These are phyloP conservation scores for Trifolium fragiferum DNA, from an alignment of 306 rosid species.

Conservation along the genomic window DNA sequence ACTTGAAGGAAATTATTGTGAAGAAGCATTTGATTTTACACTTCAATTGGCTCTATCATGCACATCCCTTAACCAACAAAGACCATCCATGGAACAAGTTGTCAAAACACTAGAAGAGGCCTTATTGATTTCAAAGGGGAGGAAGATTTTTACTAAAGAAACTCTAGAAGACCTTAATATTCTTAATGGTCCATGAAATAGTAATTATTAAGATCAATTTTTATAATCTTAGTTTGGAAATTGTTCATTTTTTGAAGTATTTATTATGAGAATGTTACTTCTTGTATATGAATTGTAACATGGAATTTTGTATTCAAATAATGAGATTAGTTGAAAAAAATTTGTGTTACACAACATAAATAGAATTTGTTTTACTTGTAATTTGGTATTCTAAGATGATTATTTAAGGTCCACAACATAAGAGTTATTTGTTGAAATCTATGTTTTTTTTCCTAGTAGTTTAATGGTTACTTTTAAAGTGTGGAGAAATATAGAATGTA, in stretches of 20 bases:
- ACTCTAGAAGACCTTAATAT: constrained; percentile 25
- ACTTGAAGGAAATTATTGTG: constrained; percentile 49
- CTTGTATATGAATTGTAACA: not conserved
- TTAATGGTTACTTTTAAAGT: no score
- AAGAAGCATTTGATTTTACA: constrained; percentile 50
- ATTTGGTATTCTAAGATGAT: no score
- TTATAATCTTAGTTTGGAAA: not conserved
- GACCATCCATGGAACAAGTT: constrained; percentile 53
- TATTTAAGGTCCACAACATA: no score
- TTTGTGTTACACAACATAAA: no score
- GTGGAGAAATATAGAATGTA: no score
- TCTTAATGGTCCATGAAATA: not conserved
- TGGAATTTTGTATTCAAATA: not conserved
- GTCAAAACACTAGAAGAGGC: constrained; percentile 49
- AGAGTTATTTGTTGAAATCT: no score
- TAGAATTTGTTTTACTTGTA: no score
- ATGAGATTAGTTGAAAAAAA: not conserved
- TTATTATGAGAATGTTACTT: not conserved
- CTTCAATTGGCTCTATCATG: constrained; percentile 53
- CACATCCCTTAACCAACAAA: constrained; percentile 46
- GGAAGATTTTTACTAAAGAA: constrained; percentile 40
- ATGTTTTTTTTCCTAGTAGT: no score
- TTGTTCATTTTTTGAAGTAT: not conserved
- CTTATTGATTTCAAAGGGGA: constrained; percentile 38
- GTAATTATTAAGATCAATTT: not conserved